Evolutionary conservation across 2,329 filamentous ascomycete genomes (phyloP).

Genomic region (Bisporella sp.): DNA sequence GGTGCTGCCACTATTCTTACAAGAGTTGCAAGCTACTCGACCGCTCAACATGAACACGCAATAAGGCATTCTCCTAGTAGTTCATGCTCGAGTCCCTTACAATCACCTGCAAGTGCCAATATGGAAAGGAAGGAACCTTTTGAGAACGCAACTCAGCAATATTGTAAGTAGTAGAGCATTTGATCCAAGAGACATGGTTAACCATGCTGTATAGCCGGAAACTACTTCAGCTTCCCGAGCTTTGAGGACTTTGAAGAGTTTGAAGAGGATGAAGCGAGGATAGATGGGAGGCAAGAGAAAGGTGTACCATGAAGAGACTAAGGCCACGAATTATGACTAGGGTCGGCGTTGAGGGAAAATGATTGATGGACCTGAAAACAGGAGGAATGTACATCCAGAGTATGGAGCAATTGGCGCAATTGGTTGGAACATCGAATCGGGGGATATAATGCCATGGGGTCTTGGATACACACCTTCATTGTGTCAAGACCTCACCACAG

Average conservation of each 20-base stretch:
- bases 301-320: slow-evolving; percentile 9
- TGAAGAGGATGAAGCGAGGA: slow-evolving; percentile 31
- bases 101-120: slow-evolving; percentile 13
- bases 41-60: slow-evolving; percentile 28
- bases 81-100: slow-evolving; percentile 8
- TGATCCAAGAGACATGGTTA: background rate
- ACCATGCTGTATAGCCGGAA: slow-evolving; percentile 30
- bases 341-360: background rate
- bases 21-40: slow-evolving; percentile 44
- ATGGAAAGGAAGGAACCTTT: slow-evolving; percentile 17
- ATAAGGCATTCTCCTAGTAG: slow-evolving; percentile 8
- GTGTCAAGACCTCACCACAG: no score
- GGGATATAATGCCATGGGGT: no score
- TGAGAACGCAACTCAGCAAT: slow-evolving; percentile 15
- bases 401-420: no score
- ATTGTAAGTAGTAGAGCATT: slow-evolving; percentile 1
- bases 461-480: no score
- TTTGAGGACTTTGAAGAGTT: slow-evolving; percentile 60
- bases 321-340: background rate
- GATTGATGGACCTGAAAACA: no score
- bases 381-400: no score
- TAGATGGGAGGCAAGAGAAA: slow-evolving; percentile 4
- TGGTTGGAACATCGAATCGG: no score
- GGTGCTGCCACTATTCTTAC: slow-evolving; percentile 48
- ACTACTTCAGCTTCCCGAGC: slow-evolving; percentile 68